Conservation (phyloP, 208 protist species). For the Kentomonas sorsogonicus region DNA sequence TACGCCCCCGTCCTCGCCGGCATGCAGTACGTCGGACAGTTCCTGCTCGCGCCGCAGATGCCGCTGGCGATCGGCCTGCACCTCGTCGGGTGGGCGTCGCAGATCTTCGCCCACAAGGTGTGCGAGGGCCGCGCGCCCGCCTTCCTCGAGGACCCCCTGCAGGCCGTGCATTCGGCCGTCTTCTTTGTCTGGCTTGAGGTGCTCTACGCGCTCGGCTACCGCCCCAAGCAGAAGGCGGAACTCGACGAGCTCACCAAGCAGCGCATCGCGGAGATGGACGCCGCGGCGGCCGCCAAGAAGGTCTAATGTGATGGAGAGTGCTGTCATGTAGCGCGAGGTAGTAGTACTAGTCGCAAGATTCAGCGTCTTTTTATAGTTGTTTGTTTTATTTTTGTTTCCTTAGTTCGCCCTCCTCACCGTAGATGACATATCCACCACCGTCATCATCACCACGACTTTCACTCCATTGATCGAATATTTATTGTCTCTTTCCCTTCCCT, state of each 20-base stretch:
- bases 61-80: constrained; percentile 29
- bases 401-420: too few relatives aligned
- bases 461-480: too few relatives aligned
- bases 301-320: constrained; percentile 4
- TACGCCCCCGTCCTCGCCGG: constrained; percentile 37
- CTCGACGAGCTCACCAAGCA: constrained; percentile 30
- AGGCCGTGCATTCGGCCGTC: constrained; percentile 55
- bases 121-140: constrained; percentile 54
- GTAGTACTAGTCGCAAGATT: too few relatives aligned
- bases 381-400: too few relatives aligned
- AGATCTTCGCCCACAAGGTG: constrained; percentile 66
- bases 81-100: constrained; percentile 34
- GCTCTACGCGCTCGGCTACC: constrained; percentile 70
- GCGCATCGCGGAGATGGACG: constrained; percentile 28
- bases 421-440: too few relatives aligned
- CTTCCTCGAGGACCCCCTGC: constrained; percentile 67
- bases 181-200: constrained; percentile 78
- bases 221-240: constrained; percentile 34
- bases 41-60: constrained; percentile 20
- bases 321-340: too few relatives aligned
- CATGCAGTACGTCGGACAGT: constrained; percentile 33
- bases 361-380: too few relatives aligned
- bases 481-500: too few relatives aligned
- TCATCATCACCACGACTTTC: too few relatives aligned
- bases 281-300: constrained; percentile 5